Evolutionary conservation across 2,329 filamentous ascomycete species (phyloP).

Genomic region (Nemania diffusa): DNA sequence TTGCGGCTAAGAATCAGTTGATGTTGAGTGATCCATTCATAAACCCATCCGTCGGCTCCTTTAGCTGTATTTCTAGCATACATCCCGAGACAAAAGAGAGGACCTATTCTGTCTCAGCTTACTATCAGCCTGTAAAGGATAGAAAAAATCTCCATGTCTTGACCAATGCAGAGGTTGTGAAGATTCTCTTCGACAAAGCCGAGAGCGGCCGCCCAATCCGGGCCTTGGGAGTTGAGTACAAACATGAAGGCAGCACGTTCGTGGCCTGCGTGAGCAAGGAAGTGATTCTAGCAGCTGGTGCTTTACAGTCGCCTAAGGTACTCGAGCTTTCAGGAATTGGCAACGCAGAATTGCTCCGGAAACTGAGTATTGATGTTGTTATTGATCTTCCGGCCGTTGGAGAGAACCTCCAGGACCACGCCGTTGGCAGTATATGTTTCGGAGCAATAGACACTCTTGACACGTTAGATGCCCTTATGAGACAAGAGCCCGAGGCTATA

Average conservation of each 20-base stretch:
- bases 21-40: too few species aligned
- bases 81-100: conserved; percentile 29
- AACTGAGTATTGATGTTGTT: conserved; percentile 21
- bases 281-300: conserved; percentile 38
- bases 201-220: not conserved
- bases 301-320: conserved; percentile 43
- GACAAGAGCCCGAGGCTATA: conserved; percentile 30
- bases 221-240: conserved; percentile 29
- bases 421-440: conserved; percentile 25
- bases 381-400: conserved; percentile 36
- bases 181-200: conserved; percentile 27
- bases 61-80: conserved; percentile 32
- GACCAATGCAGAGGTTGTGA: conserved; percentile 24
- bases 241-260: not conserved
- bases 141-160: conserved; percentile 35
- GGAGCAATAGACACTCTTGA: conserved; percentile 31
- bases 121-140: conserved; percentile 29
- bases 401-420: conserved; percentile 43
- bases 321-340: conserved; percentile 54
- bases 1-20: too few species aligned
- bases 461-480: conserved; percentile 31
- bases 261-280: conserved; percentile 25
- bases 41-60: too few species aligned
- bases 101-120: conserved; percentile 31
- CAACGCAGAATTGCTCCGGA: conserved; percentile 14